Percentiles rank a stretch among this genome's conserved stretches.
Evolutionary conservation across 2,329 filamentous ascomycete genomes (phyloP).

Genomic region (Cyphellophora europaea): DNA sequence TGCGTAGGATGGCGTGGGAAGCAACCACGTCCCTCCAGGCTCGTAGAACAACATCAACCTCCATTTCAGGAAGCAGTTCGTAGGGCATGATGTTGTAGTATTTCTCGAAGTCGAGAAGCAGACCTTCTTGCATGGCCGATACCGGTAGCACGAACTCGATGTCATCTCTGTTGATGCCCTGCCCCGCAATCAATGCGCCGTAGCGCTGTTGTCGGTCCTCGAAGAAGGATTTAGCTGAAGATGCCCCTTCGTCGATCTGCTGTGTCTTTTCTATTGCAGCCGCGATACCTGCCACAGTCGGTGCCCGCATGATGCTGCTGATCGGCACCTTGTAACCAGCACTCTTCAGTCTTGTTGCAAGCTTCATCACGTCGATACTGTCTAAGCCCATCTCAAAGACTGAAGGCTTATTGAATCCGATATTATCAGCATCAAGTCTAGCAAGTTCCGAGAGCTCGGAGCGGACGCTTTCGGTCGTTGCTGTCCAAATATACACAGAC

Average conservation of each 20-base stretch:
- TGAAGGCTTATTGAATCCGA: constrained; percentile 49
- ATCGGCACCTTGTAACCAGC: constrained; percentile 53
- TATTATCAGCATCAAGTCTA: constrained; percentile 37
- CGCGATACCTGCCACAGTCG: constrained; percentile 57
- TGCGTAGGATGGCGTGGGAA: constrained; percentile 63
- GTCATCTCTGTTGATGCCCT: constrained; percentile 27
- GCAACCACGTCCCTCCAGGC: constrained; percentile 56
- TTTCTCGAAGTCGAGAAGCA: constrained; percentile 59
- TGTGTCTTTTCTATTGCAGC: constrained; percentile 11
- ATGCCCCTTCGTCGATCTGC: not conserved
- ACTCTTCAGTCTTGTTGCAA: constrained; percentile 62
- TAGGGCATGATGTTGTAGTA: constrained; percentile 85
- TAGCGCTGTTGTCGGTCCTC: constrained; percentile 23
- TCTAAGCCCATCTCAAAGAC: constrained; percentile 80
- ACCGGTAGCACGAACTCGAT: constrained; percentile 59
- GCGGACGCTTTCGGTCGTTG: constrained; percentile 44
- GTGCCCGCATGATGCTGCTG: constrained; percentile 66
- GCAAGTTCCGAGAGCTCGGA: constrained; percentile 56
- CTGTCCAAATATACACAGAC: constrained; percentile 51
- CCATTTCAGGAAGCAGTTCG: constrained; percentile 44
- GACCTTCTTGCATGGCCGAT: constrained; percentile 73
- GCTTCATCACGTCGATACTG: constrained; percentile 83
- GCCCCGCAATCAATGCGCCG: constrained; percentile 26
- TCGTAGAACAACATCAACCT: constrained; percentile 45
- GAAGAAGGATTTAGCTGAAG: constrained; percentile 7